Conservation (phyloP, 129 eudicot species). For the Arctium minus region DNA sequence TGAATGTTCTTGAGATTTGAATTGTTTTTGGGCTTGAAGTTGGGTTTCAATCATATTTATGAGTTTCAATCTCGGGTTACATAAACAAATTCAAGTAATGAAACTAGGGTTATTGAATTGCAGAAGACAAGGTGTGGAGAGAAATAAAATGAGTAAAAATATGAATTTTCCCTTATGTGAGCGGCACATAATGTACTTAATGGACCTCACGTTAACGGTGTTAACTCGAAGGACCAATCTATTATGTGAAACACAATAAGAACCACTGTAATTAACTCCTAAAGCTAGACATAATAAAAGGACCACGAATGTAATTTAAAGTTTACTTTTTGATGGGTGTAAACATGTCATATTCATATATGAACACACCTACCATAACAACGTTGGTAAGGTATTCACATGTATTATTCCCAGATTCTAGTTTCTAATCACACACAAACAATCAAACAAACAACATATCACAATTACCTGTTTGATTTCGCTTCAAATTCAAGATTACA, state of each 20-base stretch:
- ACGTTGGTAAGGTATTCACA: too few relatives aligned
- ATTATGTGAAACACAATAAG: background rate
- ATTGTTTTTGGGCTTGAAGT: background rate
- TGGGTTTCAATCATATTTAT: background rate
- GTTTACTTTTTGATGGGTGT: background rate
- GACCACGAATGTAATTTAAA: background rate
- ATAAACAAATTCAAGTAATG: background rate
- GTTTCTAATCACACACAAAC: too few relatives aligned
- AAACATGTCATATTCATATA: background rate
- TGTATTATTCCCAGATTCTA: too few relatives aligned
- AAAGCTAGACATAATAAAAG: too few relatives aligned
- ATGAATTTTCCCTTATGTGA: too few relatives aligned
- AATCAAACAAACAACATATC: too few relatives aligned
- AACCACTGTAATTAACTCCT: background rate
- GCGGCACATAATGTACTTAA: too few relatives aligned
- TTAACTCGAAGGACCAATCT: background rate
- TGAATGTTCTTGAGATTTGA: background rate
- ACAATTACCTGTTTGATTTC: too few relatives aligned
- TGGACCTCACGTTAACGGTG: too few relatives aligned
- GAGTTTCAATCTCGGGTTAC: background rate
- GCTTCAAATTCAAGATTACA: too few relatives aligned
- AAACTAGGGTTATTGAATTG: too few relatives aligned
- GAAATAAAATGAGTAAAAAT: background rate
- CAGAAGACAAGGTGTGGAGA: background rate
- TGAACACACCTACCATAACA: background rate